Conservation (phyloP, 345 rosid species). For the Nephelium lappaceum region DNA sequence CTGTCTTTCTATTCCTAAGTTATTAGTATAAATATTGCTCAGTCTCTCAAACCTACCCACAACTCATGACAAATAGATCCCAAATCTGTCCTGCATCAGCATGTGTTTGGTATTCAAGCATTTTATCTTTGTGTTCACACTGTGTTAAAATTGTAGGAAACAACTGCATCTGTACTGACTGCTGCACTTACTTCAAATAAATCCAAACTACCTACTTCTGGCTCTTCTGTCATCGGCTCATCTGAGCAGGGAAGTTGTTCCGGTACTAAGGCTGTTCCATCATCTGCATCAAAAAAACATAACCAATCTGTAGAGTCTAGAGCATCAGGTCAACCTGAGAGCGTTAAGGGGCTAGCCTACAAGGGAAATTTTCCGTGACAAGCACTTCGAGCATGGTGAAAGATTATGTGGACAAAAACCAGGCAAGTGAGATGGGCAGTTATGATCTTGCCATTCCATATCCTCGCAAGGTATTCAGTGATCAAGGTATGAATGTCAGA, state of each 20-base stretch:
- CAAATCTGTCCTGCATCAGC: background rate
- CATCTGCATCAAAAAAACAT: no score
- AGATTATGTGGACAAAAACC: slow-evolving; percentile 72
- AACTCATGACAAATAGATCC: background rate
- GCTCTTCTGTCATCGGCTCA: slow-evolving; percentile 34
- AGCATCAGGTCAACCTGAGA: no score
- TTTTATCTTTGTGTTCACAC: no score
- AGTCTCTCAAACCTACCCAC: background rate
- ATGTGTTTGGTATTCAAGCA: background rate
- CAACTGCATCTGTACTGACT: slow-evolving; percentile 52
- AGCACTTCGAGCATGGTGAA: slow-evolving; percentile 61
- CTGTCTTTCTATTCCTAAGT: background rate
- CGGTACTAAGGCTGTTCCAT: no score
- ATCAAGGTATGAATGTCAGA: no score
- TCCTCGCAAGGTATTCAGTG: no score
- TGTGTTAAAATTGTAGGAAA: no score
- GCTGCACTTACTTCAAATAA: slow-evolving; percentile 74
- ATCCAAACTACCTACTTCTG: slow-evolving; percentile 49
- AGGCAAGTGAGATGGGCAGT: slow-evolving; percentile 20
- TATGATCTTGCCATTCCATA: no score
- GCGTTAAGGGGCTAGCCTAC: slow-evolving; percentile 40
- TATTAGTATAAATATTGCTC: no score
- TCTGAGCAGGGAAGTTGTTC: slow-evolving; percentile 52
- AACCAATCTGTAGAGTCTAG: no score
- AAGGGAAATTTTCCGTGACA: slow-evolving; percentile 65